Base-by-base conservation (phyloP, 768 basidiomycete genomes). In the Pleurotus tuoliensis region DNA sequence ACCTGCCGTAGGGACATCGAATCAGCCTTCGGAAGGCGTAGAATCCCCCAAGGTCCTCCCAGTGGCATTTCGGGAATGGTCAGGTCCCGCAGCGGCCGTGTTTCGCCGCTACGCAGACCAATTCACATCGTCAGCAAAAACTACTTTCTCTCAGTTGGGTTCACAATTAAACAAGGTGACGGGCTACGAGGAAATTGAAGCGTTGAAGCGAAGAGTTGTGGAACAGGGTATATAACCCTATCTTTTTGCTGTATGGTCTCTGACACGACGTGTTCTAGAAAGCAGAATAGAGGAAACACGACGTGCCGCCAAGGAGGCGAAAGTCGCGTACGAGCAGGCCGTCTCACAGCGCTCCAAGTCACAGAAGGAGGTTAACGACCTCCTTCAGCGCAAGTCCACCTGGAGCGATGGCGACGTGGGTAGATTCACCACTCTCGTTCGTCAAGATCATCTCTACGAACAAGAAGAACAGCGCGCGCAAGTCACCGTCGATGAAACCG, bases 361-460 rank as follows among this genome's bases (percentile, higher is more conserved):
- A 3, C 96, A 99, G 68, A 84, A 91, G n/a, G 90, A 96, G 69
- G 92, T 97, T 52, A 98, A 98, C 71, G 91, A 95, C 67, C 83
- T 99, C 2, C 75, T 98, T 13, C 90, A 94, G 68, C 92, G 97
- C 58, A 98, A 98, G 75, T 88, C 88, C 1, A 76, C 71, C n/a
- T 99, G 97, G 97, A 85, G 79, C n/a, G 92, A 93, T 64, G 66
- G 76, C 57, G 97, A 98, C 69, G 92, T 99, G 44, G 70, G 79
- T 38, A 80, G 87, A 20, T 98, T 98, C 75, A 98, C 97, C 0
- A 79, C 82, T 46, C 85, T 99, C 58, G 92, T 99, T 37, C 85
- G 91, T 45, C 80, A 90, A 65, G 97, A 98, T 71, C 97, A 98
- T 64, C 74, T 84, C 1, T 85, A 87, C 56, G 92, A 95, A 65